Base-by-base conservation (phyloP, 176 grass and related monocot genomes). In the Thalia dealbata region DNA sequence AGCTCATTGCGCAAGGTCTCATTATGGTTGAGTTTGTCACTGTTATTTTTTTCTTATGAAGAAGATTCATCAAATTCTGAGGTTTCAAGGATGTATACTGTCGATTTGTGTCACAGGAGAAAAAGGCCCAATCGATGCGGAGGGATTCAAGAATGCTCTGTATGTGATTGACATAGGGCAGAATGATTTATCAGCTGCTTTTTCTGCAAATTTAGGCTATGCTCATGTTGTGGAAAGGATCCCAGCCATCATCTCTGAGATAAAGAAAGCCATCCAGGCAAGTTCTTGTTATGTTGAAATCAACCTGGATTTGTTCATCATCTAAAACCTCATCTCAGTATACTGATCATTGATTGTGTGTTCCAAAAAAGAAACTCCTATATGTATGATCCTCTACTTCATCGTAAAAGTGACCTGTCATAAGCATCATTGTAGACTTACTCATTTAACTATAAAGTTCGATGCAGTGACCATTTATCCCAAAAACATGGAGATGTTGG, bases 101-200 rank as follows among this genome's bases (percentile, higher is more conserved):
- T 75, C 14, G 71, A 38, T 29, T 14, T 21, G 13, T 62, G 24
- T 78, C 42, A 16, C 76, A 95, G 91, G 84, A 23, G 29, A 54
- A n/a, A 76, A 55, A 38, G 91, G 72, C 72, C 81, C 82, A 71
- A 29, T 82, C 4, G 67, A 61, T 60, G 79, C 68, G 55, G 50
- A 86, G 55, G 83, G 77, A 30, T 96, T 96, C 62, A 70, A 64
- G 42, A 86, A 84, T 71, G 92, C 88, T 13, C 62, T 96, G 14
- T 96, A 96, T 75, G 84, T 70, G 50, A 86, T 96, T 70, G 92
- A 96, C 66, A 96, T 96, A 71, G 88, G 92, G 61, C 86, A 96
- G 74, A 96, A 91, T 24, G 92, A 91, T 89, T 55, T 96, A 21
- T 13, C 62, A 28, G 81, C 73, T 24, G 88, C 79, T 44, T 78